Base-by-base conservation (phyloP, 2,329 filamentous ascomycete species). In the Xylariaceae sp. region DNA sequence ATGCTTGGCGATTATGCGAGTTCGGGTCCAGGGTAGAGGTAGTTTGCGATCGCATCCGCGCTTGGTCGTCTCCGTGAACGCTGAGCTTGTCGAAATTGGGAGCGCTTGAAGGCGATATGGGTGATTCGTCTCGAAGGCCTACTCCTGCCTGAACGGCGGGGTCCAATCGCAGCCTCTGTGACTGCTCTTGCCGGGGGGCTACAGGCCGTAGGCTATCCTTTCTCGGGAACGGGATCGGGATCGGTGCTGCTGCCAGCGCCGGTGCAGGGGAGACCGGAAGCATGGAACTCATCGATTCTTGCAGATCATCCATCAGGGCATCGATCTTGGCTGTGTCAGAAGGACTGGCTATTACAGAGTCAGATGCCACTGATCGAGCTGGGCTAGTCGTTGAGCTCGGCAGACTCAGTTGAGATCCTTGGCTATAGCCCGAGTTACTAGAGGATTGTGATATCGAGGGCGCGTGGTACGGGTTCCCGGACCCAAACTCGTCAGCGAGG, bases 401-500 rank as follows among this genome's bases (percentile, higher is more conserved):
- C 43, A 74, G 73, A 51, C 77, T 77, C 2, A 62, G 64, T n/a
- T 61, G 62, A 8, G 56, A 60, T 24, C 21, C 43, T 9, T 72
- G 70, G 38, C 78, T 83, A 27, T 70, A 73, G 1, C 69, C 73
- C 2, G 81, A 85, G 31, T 72, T 71, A 13, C 74, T 78, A 0
- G 83, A 86, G 0, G 79, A 81, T 17, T 74, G 71, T 2, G 82
- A 87, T 43, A 76, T 73, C 1, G 78, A 77, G 0, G 76, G 66
- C 3, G 74, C 71, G 51, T 85, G 80, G 50, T 83, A 82, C 0
- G 78, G 74, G 50, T 83, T 83, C 23, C 74, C 70, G 16, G 68
- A 59, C 9, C 77, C 77, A 48, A 81, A 81, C 41, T 81, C 78
- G 21, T 67, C 70, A 2, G 71, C 74, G 6, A 81, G 63, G 50